phyloP scores from a whole-genome alignment of 2,329 filamentous ascomycete genomes.

The Arthrobotrys iridis region DNA sequence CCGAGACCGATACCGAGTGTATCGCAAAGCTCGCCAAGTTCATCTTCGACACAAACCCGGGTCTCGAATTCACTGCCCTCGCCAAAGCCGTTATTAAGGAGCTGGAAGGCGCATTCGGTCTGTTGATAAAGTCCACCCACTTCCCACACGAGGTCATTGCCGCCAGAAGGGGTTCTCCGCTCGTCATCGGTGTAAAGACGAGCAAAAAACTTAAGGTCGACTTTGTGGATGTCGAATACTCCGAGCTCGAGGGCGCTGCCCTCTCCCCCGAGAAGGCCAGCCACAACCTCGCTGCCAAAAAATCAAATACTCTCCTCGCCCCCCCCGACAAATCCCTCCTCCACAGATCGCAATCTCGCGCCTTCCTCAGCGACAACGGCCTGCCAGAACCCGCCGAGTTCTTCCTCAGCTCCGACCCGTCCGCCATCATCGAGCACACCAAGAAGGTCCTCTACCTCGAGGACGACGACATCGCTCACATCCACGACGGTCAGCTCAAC shows the following conservation, averaged over 20 bases:
- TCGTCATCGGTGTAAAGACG: conserved; percentile 96
- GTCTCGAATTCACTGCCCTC: conserved; percentile 93
- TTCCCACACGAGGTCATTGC: conserved; percentile 98
- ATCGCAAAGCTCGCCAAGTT: conserved; percentile 99
- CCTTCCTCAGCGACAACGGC: conserved; percentile 98
- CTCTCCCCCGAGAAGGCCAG: conserved; percentile 93
- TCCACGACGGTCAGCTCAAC: conserved; percentile 98
- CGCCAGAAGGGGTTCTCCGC: conserved; percentile 95
- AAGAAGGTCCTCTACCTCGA: conserved; percentile 99
- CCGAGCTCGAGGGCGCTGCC: conserved; percentile 74
- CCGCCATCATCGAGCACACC: conserved; percentile 98
- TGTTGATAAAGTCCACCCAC: conserved; percentile 97
- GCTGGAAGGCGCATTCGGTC: conserved; percentile 95
- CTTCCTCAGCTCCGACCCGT: conserved; percentile 98
- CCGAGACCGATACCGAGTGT: conserved; percentile 98
- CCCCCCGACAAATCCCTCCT: conserved; percentile 97
- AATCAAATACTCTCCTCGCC: conserved; percentile 77
- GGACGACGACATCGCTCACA: conserved; percentile 99
- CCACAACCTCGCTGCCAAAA: conserved; percentile 97
- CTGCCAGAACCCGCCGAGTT: conserved; percentile 98
- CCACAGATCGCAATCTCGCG: conserved; percentile 96
- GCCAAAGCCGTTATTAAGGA: conserved; percentile 98
- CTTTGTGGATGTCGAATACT: conserved; percentile 98
- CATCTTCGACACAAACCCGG: conserved; percentile 92
- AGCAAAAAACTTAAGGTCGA: conserved; percentile 99